phyloP scores from a whole-genome alignment of 2,329 filamentous ascomycete species.

The Thelonectria olida region DNA sequence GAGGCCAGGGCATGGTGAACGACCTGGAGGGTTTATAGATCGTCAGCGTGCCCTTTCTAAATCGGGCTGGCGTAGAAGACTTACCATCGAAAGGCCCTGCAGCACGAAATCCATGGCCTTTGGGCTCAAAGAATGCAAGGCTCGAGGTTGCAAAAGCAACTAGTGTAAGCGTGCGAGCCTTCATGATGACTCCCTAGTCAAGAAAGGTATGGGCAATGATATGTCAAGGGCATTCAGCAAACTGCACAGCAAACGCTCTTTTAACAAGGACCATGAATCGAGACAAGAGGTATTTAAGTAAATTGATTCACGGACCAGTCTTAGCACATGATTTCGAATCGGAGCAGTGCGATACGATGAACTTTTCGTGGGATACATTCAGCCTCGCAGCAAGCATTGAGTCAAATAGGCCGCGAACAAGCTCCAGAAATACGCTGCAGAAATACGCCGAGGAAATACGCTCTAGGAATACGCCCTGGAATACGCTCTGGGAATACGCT shows the following conservation, averaged over 20 bases:
- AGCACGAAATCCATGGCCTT: not conserved
- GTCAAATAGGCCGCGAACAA: not conserved
- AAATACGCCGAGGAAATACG: not conserved
- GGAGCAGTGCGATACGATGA: not conserved
- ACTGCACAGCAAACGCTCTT: not conserved
- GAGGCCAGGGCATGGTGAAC: not conserved
- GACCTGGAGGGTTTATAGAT: not conserved
- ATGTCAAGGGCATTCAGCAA: not conserved
- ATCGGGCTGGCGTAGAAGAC: not conserved
- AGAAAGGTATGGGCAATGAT: not conserved
- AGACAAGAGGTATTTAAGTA: not conserved
- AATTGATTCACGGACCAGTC: not conserved
- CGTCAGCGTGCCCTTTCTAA: not conserved
- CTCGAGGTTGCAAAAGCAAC: not conserved
- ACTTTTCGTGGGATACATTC: not conserved
- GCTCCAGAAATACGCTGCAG: not conserved
- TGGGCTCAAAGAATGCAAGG: not conserved
- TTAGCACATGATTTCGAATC: not conserved
- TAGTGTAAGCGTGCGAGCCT: not conserved
- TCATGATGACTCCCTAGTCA: not conserved
- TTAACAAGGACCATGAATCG: not conserved
- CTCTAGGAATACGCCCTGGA: not conserved
- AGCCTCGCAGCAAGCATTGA: not conserved
- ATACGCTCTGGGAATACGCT: not conserved
- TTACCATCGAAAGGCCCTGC: not conserved